Percentiles rank a stretch among this genome's conserved stretches.
Evolutionary conservation across 306 rosid genomes (phyloP).

Genomic region (Medicago truncatula): DNA sequence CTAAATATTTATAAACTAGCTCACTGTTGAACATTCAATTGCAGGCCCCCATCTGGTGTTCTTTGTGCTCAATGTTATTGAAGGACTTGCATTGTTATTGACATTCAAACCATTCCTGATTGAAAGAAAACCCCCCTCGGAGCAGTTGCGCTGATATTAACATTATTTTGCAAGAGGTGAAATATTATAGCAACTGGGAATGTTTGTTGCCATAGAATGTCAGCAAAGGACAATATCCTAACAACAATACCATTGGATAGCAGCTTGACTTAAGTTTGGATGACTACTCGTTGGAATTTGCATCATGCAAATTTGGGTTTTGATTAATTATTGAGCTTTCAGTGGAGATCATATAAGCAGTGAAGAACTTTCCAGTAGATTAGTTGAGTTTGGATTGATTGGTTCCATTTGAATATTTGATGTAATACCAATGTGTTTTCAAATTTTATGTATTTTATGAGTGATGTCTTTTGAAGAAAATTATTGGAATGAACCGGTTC

Average conservation of each 20-base stretch:
- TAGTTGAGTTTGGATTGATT: neutral
- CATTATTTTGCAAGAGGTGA: neutral
- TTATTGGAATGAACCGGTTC: too few species aligned
- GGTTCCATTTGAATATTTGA: neutral
- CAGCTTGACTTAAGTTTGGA: neutral
- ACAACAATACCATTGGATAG: neutral
- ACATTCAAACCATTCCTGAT: conserved; percentile 42
- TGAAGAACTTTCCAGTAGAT: neutral
- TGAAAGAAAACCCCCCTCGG: conserved; percentile 21
- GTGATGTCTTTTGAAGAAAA: too few species aligned
- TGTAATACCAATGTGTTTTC: neutral
- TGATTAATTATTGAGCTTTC: neutral
- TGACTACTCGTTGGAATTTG: neutral
- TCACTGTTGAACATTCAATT: neutral
- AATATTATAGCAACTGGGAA: neutral
- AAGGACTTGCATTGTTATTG: conserved; percentile 37
- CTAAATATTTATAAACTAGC: too few species aligned
- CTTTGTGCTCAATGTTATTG: conserved; percentile 31
- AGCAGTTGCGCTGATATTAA: neutral
- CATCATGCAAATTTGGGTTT: neutral
- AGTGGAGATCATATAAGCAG: neutral
- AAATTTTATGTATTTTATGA: neutral
- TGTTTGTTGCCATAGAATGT: neutral
- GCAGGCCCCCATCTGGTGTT: conserved; percentile 47
- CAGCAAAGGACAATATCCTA: neutral